These are phyloP conservation scores for Psophocarpus tetragonolobus DNA, from an alignment of 306 rosid genomes.

Conservation along the genomic window DNA sequence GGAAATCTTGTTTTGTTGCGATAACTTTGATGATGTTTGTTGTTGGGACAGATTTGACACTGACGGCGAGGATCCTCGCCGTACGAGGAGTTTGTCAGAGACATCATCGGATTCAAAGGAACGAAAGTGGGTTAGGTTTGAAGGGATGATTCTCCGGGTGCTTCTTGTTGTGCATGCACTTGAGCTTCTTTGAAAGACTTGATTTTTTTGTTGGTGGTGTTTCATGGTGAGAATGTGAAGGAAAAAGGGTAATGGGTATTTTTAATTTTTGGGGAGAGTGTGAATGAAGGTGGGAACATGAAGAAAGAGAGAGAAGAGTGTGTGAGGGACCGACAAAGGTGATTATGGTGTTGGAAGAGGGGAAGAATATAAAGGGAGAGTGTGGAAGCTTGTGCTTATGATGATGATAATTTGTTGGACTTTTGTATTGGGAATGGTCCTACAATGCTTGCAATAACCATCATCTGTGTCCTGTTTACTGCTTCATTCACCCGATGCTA, in stretches of 20 bases:
- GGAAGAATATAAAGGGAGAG: slow-evolving; percentile 65
- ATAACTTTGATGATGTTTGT: background rate
- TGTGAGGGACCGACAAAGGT: slow-evolving; percentile 65
- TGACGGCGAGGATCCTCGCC: slow-evolving; percentile 40
- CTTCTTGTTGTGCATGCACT: slow-evolving; percentile 46
- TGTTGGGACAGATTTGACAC: slow-evolving; percentile 7
- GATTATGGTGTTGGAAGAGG: slow-evolving; percentile 68
- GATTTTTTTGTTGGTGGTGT: slow-evolving; percentile 45
- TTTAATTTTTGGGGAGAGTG: background rate
- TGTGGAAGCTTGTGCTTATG: slow-evolving; percentile 62
- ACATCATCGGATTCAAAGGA: slow-evolving; percentile 33
- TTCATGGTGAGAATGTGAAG: slow-evolving; percentile 50
- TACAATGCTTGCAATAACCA: slow-evolving; percentile 27
- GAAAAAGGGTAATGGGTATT: background rate
- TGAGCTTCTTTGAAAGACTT: slow-evolving; percentile 47
- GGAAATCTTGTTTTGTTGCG: slow-evolving; percentile 42
- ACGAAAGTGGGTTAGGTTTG: slow-evolving; percentile 27
- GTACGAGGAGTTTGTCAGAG: slow-evolving; percentile 52
- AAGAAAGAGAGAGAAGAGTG: slow-evolving; percentile 7
- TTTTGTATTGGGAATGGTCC: slow-evolving; percentile 37
- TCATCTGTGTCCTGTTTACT: background rate
- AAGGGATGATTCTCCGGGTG: slow-evolving; percentile 52
- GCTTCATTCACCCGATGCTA: slow-evolving; percentile 19
- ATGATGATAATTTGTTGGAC: slow-evolving; percentile 52
- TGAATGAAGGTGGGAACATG: slow-evolving; percentile 25